phyloP scores from a whole-genome alignment of 2,329 filamentous ascomycete genomes.

The Periglandula ipomoeae region DNA sequence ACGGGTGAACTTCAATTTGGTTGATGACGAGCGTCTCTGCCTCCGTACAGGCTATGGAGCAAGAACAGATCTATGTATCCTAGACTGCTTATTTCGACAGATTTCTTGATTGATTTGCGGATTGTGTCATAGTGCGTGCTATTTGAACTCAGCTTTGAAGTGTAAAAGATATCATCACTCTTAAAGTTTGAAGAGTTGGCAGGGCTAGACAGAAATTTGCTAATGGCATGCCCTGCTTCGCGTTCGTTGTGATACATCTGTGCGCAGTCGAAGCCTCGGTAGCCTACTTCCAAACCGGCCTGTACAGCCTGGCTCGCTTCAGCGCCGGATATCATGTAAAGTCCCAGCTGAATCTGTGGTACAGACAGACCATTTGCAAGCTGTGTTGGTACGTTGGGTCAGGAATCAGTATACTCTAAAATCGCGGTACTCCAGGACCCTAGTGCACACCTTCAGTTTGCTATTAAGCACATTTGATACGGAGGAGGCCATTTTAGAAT shows the following conservation, averaged over 20 bases:
- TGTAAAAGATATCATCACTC: conserved; percentile 68
- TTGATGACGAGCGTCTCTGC: conserved; percentile 64
- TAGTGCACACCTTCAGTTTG: too few species aligned
- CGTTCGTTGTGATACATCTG: conserved; percentile 60
- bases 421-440: too few species aligned
- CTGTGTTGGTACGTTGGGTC: conserved; percentile 22
- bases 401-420: too few species aligned
- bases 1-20: conserved; percentile 75
- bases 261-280: conserved; percentile 42
- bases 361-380: conserved; percentile 58
- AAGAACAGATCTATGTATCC: conserved; percentile 75
- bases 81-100: conserved; percentile 54
- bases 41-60: conserved; percentile 71
- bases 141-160: conserved; percentile 65
- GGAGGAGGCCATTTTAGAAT: too few species aligned
- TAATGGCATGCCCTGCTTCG: conserved; percentile 58
- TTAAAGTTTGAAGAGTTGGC: conserved; percentile 41
- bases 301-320: conserved; percentile 51
- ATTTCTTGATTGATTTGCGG: conserved; percentile 54
- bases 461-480: too few species aligned
- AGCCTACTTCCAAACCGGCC: conserved; percentile 45
- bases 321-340: conserved; percentile 59
- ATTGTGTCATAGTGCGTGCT: conserved; percentile 57
- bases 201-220: conserved; percentile 40
- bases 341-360: conserved; percentile 63